Base-by-base conservation (phyloP, 2,329 filamentous ascomycete species). In the Amesomyces nigricolor region DNA sequence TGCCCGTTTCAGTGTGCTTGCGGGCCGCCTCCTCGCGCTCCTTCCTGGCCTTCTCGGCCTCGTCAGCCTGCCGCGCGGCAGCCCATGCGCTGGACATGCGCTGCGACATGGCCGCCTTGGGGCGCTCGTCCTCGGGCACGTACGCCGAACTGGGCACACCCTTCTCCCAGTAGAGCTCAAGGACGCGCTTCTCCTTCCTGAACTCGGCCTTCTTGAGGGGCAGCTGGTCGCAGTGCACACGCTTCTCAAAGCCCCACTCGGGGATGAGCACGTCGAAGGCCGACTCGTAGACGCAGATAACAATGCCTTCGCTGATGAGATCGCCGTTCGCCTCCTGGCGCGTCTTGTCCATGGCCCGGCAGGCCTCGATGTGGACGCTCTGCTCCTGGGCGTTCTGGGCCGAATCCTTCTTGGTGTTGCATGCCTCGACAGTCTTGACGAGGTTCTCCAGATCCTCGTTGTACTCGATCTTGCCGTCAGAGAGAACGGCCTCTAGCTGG, bases 131-230 rank as follows among this genome's bases (percentile, higher is more conserved):
- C 69, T 99, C 94, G 2, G 94, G 94, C 51, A 99, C 87, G 65
- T 95, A 99, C 2, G 91, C 89, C 43, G 92, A 96, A 60, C 91
- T 97, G 29, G 92, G 90, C 7, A 97, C 91, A 46, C 94, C 94
- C 82, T 97, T 99, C 84, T 99, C 94, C 94, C 94, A 99, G 79
- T 96, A 99, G 14, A 99, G 81, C 74, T 99, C 94, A 46, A 99
- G 80, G 30, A 97, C 83, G 54, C 94, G 85, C 75, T 91, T 89
- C 70, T 95, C 91, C 79, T 97, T 97, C 72, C 95, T 86, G 74
- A 94, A 99, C 70, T 99, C 94, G n/a, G 94, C 94, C 79, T 99
- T 99, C 82, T 97, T 92, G 64, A 99, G 77, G 30, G 94, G 94
- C 69, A 99, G 79, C 77, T 99, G 94, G 68, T 99, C 94, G 70